These are phyloP conservation scores for Eucalyptus erythrocorys DNA, from an alignment of 345 rosid genomes.

Conservation along the genomic window DNA sequence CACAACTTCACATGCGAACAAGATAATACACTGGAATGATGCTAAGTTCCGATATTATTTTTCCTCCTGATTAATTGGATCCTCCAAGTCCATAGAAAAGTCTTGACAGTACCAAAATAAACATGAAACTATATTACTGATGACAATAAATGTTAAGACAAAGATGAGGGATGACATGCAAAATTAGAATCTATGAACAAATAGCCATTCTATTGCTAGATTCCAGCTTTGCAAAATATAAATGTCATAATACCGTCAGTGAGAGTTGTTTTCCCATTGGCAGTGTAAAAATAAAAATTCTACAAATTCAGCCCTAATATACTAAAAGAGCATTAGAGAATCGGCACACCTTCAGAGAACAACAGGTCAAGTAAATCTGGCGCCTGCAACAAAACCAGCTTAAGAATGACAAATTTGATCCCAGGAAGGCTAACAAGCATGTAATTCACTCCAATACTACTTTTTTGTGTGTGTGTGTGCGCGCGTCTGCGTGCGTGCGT, in stretches of 20 bases:
- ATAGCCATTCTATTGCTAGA: background rate
- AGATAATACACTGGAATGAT: background rate
- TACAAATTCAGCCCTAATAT: background rate
- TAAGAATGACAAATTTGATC: background rate
- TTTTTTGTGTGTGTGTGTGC: background rate
- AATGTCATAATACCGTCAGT: background rate
- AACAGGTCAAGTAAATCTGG: constrained; percentile 68
- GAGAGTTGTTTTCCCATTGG: background rate
- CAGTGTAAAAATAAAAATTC: background rate
- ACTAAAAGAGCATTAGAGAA: background rate
- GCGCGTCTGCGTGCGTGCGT: accelerated
- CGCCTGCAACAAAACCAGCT: constrained; percentile 43
- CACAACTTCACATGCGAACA: background rate
- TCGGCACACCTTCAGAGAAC: constrained; percentile 55
- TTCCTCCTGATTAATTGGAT: background rate
- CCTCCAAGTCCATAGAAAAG: background rate
- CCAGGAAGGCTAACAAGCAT: background rate
- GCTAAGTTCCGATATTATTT: background rate
- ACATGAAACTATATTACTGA: background rate
- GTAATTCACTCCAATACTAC: background rate
- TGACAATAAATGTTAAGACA: background rate
- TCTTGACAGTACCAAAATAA: background rate
- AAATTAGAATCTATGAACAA: background rate
- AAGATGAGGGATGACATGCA: background rate
- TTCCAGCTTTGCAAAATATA: background rate